These are phyloP conservation scores for Rubroboletus pulcherrimus DNA, from an alignment of 768 basidiomycete species.

Conservation along the genomic window DNA sequence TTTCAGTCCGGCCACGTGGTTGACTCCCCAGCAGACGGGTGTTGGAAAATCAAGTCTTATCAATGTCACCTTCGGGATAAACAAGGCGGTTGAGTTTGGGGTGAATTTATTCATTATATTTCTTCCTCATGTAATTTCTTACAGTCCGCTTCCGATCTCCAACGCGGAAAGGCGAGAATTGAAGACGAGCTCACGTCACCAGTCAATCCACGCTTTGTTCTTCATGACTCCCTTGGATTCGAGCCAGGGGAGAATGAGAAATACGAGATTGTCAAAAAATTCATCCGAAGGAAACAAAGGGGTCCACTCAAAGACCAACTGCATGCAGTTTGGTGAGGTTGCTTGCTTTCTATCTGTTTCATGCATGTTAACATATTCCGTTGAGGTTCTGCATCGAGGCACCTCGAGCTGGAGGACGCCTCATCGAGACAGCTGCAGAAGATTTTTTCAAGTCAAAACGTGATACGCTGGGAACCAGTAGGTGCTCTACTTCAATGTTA, in stretches of 20 bases:
- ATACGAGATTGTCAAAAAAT: neutral
- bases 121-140: neutral
- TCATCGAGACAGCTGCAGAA: neutral
- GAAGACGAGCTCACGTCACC: neutral
- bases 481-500: neutral
- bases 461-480: neutral
- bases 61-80: neutral
- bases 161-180: neutral
- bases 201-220: neutral
- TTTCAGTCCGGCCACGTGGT: neutral
- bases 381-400: neutral
- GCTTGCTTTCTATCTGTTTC: neutral
- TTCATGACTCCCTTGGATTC: slow-evolving; percentile 2
- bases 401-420: neutral
- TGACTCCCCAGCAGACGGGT: neutral
- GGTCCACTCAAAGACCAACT: neutral
- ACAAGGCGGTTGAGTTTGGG: neutral
- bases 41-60: neutral
- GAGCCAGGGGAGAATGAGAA: neutral
- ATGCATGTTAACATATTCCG: neutral
- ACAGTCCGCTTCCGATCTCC: neutral
- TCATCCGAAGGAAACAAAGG: neutral
- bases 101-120: neutral
- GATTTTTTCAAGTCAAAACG: neutral
- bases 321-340: neutral